Base-by-base conservation (phyloP, 1,284 basidiomycete genomes). In the Boletellus deceptivus region DNA sequence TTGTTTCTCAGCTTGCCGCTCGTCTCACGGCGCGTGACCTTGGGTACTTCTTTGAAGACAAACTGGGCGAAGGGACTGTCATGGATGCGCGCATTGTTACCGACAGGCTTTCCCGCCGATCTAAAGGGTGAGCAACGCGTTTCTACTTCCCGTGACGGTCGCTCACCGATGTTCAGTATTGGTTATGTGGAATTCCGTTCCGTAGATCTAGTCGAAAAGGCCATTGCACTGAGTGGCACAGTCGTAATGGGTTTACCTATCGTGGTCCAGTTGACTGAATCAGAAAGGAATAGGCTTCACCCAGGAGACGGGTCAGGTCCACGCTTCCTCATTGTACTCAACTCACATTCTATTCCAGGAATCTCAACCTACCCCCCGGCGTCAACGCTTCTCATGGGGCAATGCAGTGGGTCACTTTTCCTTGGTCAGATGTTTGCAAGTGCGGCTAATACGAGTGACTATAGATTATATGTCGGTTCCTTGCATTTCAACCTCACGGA, bases 41-140 rank as follows among this genome's bases (percentile, higher is more conserved):
- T 69, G 94, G 94, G 56, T 91, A 96, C 72, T 99, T 99, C 77
- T 98, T 99, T 68, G 96, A 98, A 77, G 92, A 97, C 69, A 94
- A 93, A 70, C 79, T 98, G 31, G 94, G 94, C 24, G 89, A 91
- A 71, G 86, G 87, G 39, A 84, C 90, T 25, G 96, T 99, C 4
- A 85, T 93, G 75, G 96, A 98, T 63, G 93, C 95, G 17, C 80
- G 93, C 55, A 93, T 99, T 63, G 94, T 98, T 38, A 96, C 91
- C 11, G 96, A 99, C 69, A 81, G 93, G 57, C 76, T 95, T 47
- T 95, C 93, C 14, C 84, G 93, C 59, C 84, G 95, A 48, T 97
- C 93, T 27, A 98, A 98, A 73, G 96, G 95, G 95, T 97, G 56
- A 66, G 84, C 58, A 29, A 38, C 20, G 1, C 41, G 8, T 29